Evolutionary conservation across 306 rosid species (phyloP), one percentile per base, ranked within the genome.

Genomic region (Pachyrhizus erosus): DNA sequence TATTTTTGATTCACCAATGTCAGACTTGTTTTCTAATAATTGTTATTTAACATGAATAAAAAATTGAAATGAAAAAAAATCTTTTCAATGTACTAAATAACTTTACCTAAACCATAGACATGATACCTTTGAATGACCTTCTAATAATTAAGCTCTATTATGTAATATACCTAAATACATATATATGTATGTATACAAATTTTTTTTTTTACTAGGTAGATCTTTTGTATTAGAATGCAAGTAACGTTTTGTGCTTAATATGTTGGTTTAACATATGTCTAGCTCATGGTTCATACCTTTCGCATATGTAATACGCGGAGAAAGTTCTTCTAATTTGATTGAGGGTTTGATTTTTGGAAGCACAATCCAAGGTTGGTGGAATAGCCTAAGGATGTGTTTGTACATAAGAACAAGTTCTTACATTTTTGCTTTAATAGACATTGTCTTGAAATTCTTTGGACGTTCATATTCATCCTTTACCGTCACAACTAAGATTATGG

Each of bases 211-310:
- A n/a, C 7, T 34, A 34, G 5, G 5, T 34, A 7, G 5, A 34
- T 34, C 39, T 34, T 34, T 34, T 34, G 39, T 34, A 5, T 34
- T 34, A 34, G 20, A 3, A 67, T 51, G 42, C 27, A 23, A 37
- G 3, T 24, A 15, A n/a, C 24, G 26, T 34, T 23, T 60, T 83
- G 76, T 78, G 11, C 40, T 75, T 37, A 4, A 34, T n/a, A 15
- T 14, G 5, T 10, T 40, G 58, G 37, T 69, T 83, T 2, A 39
- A 31, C 89, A 90, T 94, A 68, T 87, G 24, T 85, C 90, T 67
- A 91, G 94, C 68, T 90, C 86, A 29, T 91, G 97, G 97, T 55
- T 88, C 43, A 78, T 90, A 76, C 91, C 96, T 5, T 93, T 89
- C 48, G 83, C 88, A 5, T 90, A 75, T 78, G 93, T 90, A 78